These are phyloP conservation scores for Salix suchowensis DNA, from an alignment of 345 rosid species.

Conservation along the genomic window DNA sequence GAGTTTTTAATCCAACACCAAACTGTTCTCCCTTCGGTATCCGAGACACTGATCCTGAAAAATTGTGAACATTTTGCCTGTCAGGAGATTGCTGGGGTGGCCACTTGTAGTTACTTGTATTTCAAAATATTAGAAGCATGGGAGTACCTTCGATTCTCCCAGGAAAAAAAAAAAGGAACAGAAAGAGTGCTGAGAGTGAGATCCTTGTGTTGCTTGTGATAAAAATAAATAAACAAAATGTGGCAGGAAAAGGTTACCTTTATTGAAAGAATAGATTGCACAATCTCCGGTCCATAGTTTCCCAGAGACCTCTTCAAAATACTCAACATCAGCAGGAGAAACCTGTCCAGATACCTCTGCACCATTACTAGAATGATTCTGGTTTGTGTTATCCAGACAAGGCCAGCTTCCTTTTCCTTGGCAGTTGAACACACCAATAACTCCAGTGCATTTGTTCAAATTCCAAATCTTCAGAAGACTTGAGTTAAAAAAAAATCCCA, in stretches of 20 bases:
- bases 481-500: background rate
- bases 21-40: slow-evolving; percentile 25
- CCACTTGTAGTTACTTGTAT: background rate
- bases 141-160: too few relatives aligned
- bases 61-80: background rate
- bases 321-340: slow-evolving; percentile 45
- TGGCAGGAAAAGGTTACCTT: slow-evolving; percentile 20
- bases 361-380: background rate
- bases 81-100: too few relatives aligned
- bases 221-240: too few relatives aligned
- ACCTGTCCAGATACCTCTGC: slow-evolving; percentile 27
- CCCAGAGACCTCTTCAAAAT: slow-evolving; percentile 47
- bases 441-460: slow-evolving; percentile 47
- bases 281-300: slow-evolving; percentile 44
- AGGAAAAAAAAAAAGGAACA: too few relatives aligned
- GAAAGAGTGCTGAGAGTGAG: too few relatives aligned
- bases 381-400: slow-evolving; percentile 19
- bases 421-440: slow-evolving; percentile 52
- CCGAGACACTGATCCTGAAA: slow-evolving; percentile 31
- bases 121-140: background rate
- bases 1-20: slow-evolving; percentile 22
- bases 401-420: slow-evolving; percentile 64
- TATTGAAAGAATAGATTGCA: slow-evolving; percentile 46
- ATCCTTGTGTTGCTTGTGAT: too few relatives aligned
- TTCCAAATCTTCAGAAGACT: slow-evolving; percentile 62